Base-by-base conservation (phyloP, 192 early-diverging fungal species). In the Podila minutissima region DNA sequence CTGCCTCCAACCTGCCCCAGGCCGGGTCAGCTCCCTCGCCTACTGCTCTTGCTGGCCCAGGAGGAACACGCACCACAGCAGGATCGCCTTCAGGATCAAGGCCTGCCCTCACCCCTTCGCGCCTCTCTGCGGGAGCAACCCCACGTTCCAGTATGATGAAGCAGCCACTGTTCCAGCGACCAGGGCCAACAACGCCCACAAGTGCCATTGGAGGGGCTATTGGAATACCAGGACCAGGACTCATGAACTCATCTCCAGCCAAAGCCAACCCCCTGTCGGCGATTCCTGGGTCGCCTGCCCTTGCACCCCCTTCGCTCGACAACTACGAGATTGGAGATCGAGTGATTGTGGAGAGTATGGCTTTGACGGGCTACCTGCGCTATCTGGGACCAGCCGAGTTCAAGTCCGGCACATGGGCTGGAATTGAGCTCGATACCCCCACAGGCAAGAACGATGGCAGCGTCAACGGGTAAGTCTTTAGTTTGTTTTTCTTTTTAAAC, bases 371-470 rank as follows among this genome's bases (percentile, higher is more conserved):
- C 58, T 92, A 89, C 22, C 78, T 95, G 19, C 87, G 86, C 29
- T 95, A 87, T 68, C 64, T 95, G n/a, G 94, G 94, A 17, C 87
- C 91, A 1, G 88, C 91, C 38, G 85, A 91, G 33, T 91, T 92
- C 64, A 94, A 94, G 82, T 86, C 89, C 32, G 94, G 93, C 3
- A 86, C 83, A 5, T 95, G 93, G 93, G 94, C 93, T 28, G 94
- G 94, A 41, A 86, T 95, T 64, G 92, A 93, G 72, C 78, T 95
- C 7, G 93, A 95, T 59, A 88, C 88, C 41, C 71, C 74, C 9
- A 88, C 85, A 17, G 94, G 94, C 28, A 95, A 95, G 71, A 95
- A 95, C 73, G 88, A 93, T 57, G 94, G 94, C 38, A 87, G 84
- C 13, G 93, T 93, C 29, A 84, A 83, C 49, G 94, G 86, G 89